Evolutionary conservation across 495 filamentous ascomycete genomes (phyloP).

Genomic region (Penicillium angulare): DNA sequence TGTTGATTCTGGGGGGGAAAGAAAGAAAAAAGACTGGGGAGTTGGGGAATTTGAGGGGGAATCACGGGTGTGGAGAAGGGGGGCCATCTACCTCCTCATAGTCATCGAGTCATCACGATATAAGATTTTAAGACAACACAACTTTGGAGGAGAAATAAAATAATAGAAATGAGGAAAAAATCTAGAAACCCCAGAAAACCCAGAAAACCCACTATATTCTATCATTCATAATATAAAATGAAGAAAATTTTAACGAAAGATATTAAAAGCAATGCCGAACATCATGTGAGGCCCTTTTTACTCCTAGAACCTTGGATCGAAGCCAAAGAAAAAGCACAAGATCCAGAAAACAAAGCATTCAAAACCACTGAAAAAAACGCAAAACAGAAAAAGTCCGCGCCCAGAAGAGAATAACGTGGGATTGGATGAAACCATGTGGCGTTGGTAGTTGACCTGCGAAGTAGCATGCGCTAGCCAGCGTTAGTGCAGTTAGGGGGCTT

Average conservation of each 20-base stretch:
- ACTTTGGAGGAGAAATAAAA: too few relatives aligned
- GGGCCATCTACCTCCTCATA: not conserved
- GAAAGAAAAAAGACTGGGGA: not conserved
- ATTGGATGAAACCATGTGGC: slow-evolving; percentile 28
- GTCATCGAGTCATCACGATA: not conserved
- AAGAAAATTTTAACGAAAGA: too few relatives aligned
- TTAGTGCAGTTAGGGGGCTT: not conserved
- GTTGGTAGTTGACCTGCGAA: slow-evolving; percentile 11
- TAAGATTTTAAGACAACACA: not conserved
- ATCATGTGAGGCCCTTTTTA: too few relatives aligned
- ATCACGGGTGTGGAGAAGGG: not conserved
- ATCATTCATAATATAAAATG: too few relatives aligned
- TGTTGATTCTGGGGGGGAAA: not conserved
- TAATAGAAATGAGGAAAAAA: too few relatives aligned
- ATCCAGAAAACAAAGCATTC: not conserved
- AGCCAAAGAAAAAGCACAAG: not conserved
- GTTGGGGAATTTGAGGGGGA: not conserved
- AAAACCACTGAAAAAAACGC: not conserved
- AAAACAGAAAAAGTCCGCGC: slow-evolving; percentile 1
- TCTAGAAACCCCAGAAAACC: too few relatives aligned
- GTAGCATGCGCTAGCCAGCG: slow-evolving; percentile 16
- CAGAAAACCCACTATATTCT: too few relatives aligned
- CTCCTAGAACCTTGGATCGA: too few relatives aligned
- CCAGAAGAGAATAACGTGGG: slow-evolving; percentile 4
- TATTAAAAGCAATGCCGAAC: too few relatives aligned